Base-by-base conservation (phyloP, 305 asterid species). In the Fraxinus platypoda region DNA sequence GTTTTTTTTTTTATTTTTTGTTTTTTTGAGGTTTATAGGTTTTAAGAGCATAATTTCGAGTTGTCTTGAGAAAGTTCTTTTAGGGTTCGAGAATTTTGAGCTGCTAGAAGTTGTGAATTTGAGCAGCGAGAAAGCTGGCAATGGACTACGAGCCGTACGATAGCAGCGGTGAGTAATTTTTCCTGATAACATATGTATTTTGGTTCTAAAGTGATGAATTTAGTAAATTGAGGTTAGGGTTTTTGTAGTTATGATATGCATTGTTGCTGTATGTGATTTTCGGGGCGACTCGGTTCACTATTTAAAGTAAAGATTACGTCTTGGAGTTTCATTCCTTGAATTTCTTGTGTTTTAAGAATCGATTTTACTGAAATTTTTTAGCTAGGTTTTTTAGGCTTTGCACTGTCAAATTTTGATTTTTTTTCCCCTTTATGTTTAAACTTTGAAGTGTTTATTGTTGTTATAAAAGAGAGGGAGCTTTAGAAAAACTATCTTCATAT, bases 131-230 rank as follows among this genome's bases (percentile, higher is more conserved):
- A 80, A 86, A 83, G 87, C 88, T 91, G 90, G 90, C 89, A 73
- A 88, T 87, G 92, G 90, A 85, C 71, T 91, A 84, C 93, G 91
- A 88, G 82, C 84, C 92, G 21, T 90, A 77, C 80, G 94, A 90
- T 76, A 91, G 94, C 83, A 91, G 93, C 17, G 94, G 94, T 91
- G 81, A 86, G 93, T 85, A 23, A 72, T 71, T 82, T 23, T 54
- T 38, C 80, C 62, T 74, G 8, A 64, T 33, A 33, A 33, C 25
- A 49, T 34, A 1, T 72, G n/a, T 26, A 17, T 25, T 76, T 83
- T 26, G 81, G 62, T 75, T 73, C 74, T 12, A 26, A 35, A 23
- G 57, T 76, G 74, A 73, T 80, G 81, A 79, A 33, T 74, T 71
- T 66, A 38, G 77, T 81, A 37, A 78, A 21, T 83, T 68, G 84